Evolutionary conservation across 331 rosid genomes (phyloP), one percentile per base, ranked within the genome.

Genomic region (Phaseolus coccineus): DNA sequence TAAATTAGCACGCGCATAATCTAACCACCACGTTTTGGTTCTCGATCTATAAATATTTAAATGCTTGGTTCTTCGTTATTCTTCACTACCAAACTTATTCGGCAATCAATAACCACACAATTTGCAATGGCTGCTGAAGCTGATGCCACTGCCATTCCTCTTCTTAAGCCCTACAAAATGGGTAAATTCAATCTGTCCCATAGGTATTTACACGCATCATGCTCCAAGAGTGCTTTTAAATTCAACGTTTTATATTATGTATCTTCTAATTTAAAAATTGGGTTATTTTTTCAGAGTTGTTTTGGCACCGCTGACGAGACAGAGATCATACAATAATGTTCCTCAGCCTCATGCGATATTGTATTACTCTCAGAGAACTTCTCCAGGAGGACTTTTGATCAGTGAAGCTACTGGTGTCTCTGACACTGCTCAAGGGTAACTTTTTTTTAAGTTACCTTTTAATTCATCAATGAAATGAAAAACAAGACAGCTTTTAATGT

Each of bases 371-470:
- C 78, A 73, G 68, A 56, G 78, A 39, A 15, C 78, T 56, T 56
- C 78, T 25, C 12, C 62, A 4, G 78, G 78, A 13, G 78, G 68
- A 4, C 69, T 73, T 57, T 31, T 73, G 5, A 82, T 88, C 3
- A 3, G 74, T 11, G 92, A 88, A 69, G 92, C 87, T 8, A 82
- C 92, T 30, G 92, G 85, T 14, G 79, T 86, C 74, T 82, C 86
- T 19, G 80, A 86, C 56, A 88, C 88, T n/a, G 84, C 87, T 58
- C 89, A 71, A 61, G 87, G 91, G 87, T 88, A 83, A 65, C 9
- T 13, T 13, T 0, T 16, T 35, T 42, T 35, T 35, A 3, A 5
- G 19, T 22, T 24, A 11, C 3, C 1, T 44, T 19, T 24, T 69
- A 22, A 22, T 69, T 27, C 13, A 27, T 27, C 4, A 69, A 24